Percentiles rank a stretch among this genome's conserved stretches.
Evolutionary conservation across 106 monocot genomes (phyloP).

Genomic region (Alisma plantagoaquatica): DNA sequence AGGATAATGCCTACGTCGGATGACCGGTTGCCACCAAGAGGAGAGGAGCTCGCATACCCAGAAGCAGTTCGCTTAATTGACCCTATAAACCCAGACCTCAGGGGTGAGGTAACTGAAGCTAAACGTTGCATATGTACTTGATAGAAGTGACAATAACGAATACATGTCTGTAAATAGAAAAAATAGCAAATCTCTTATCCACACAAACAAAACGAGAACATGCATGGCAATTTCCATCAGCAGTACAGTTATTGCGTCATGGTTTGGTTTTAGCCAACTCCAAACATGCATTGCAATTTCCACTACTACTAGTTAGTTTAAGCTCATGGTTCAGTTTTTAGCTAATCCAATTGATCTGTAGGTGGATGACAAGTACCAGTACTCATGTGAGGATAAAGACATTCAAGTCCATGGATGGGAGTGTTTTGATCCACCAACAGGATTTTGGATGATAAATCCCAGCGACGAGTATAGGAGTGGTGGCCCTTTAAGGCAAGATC

Average conservation of each 20-base stretch:
- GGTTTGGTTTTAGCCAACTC: too few relatives aligned
- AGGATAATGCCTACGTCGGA: slow-evolving; percentile 70
- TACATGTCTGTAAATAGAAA: background rate
- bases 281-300: too few relatives aligned
- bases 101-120: slow-evolving; percentile 70
- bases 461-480: background rate
- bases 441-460: slow-evolving; percentile 3
- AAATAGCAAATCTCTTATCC: too few relatives aligned
- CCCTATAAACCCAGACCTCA: slow-evolving; percentile 46
- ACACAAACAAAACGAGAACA: too few relatives aligned
- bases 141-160: background rate
- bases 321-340: too few relatives aligned
- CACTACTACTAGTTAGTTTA: too few relatives aligned
- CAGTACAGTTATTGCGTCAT: too few relatives aligned
- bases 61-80: slow-evolving; percentile 55
- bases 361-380: slow-evolving; percentile 8
- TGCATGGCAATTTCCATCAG: too few relatives aligned
- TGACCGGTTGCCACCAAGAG: slow-evolving; percentile 41
- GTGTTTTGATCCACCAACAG: background rate
- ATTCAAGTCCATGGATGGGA: slow-evolving; percentile 6
- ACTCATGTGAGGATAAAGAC: background rate
- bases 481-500: slow-evolving; percentile 5
- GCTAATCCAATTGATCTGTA: too few relatives aligned
- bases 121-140: too few relatives aligned
- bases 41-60: slow-evolving; percentile 51